phyloP scores from a whole-genome alignment of 2,329 filamentous ascomycete genomes.

The Ophiobolus disseminans region DNA sequence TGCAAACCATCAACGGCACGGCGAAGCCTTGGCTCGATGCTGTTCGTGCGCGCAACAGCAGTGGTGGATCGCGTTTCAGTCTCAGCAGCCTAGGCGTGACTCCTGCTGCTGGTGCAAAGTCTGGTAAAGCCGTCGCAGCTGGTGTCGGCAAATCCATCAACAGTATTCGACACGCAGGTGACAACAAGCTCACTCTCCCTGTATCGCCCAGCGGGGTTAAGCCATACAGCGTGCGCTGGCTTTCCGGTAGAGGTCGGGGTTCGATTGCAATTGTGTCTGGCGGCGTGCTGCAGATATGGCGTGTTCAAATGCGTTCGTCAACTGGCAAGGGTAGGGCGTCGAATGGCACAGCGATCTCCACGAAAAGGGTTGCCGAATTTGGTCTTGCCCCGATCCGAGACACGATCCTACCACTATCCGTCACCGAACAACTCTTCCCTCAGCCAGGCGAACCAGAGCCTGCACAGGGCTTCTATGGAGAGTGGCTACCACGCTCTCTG shows the following conservation, averaged over 20 bases:
- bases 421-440: slow-evolving; percentile 39
- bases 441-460: slow-evolving; percentile 35
- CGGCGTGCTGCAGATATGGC: slow-evolving; percentile 71
- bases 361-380: slow-evolving; percentile 70
- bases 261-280: slow-evolving; percentile 70
- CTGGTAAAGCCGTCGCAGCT: slow-evolving; percentile 74
- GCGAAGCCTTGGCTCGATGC: slow-evolving; percentile 48
- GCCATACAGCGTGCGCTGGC: slow-evolving; percentile 69
- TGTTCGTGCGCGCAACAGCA: slow-evolving; percentile 45
- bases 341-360: slow-evolving; percentile 56
- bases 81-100: slow-evolving; percentile 50
- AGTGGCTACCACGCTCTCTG: slow-evolving; percentile 44
- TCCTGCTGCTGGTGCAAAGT: slow-evolving; percentile 63
- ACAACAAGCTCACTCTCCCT: slow-evolving; percentile 76
- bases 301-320: slow-evolving; percentile 60
- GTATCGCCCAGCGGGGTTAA: slow-evolving; percentile 61
- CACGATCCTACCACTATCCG: slow-evolving; percentile 50
- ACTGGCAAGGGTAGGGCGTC: slow-evolving; percentile 45
- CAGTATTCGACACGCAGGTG: slow-evolving; percentile 75
- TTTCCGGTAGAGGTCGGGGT: slow-evolving; percentile 67
- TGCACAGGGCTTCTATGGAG: slow-evolving; percentile 36
- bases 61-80: slow-evolving; percentile 42
- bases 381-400: slow-evolving; percentile 70
- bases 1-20: slow-evolving; percentile 55
- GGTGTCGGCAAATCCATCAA: slow-evolving; percentile 76